Base-by-base conservation (phyloP, 805 yeast species). In the Cyberlindnera bimundalis region DNA sequence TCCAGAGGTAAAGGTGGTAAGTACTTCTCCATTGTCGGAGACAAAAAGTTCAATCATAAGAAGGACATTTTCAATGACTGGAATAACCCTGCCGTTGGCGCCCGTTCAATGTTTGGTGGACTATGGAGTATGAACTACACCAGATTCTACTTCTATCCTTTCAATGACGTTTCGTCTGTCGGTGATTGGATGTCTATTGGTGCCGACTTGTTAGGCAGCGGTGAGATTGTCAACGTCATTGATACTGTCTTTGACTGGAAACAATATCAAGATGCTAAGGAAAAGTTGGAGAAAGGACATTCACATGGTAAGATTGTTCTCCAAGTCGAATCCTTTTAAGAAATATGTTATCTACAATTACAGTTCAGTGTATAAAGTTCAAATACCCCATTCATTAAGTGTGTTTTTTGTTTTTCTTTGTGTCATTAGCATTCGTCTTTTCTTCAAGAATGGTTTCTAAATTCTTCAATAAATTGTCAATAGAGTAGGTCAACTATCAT, bases 291-390 rank as follows among this genome's bases (percentile, higher is more conserved):
- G 14, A 57, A 68, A 8, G 76, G 79, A 37, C 70, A 68, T 42
- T 78, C 81, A 7, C 74, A 71, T 41, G 96, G 96, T 27, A 87
- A 86, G 59, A 65, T 87, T 35, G 73, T 87, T n/a, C 42, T 70
- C 33, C 55, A 69, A 30, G 65, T 66, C n/a, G 74, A 70, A 40
- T 56, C 57, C 23, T 70, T 70, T 45, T 70, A 48, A 52, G 17
- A 3, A 18, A 12, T 7, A 24, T 21, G 18, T 19, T 15, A 19
- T 9, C 20, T 21, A 12, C 56, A 56, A 26, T 70, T 70, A 44
- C 70, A 50, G 51, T 25, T 4, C 18, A n/a, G n/a, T 17, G 29
- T 25, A 28, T 28, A 28, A 28, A 14, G 19, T 28, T 11, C 31
- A 28, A 7, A n/a, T n/a, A n/a, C n/a, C n/a, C n/a, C n/a, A n/a